phyloP scores from a whole-genome alignment of 2,329 filamentous ascomycete genomes.

The Pyrenochaeta sp. region DNA sequence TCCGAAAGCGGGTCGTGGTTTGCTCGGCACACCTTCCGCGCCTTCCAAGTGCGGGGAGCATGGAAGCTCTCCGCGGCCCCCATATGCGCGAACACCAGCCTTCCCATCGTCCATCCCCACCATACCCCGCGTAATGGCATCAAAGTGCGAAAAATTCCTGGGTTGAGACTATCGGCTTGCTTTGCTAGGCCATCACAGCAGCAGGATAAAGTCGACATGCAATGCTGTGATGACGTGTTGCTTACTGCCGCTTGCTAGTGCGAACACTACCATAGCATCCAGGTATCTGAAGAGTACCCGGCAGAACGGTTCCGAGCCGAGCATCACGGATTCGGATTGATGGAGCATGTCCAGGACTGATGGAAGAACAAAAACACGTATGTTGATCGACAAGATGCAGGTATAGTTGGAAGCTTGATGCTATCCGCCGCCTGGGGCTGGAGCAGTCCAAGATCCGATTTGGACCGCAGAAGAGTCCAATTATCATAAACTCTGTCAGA shows the following conservation, averaged over 20 bases:
- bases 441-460: no score
- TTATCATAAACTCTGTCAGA: not conserved
- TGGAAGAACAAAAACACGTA: not conserved
- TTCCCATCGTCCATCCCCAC: not conserved
- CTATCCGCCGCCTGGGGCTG: no score
- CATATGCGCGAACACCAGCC: slow-evolving; percentile 1
- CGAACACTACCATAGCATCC: no score
- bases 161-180: no score
- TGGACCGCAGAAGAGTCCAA: no score
- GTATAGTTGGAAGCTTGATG: not conserved
- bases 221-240: not conserved
- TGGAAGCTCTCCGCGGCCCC: slow-evolving; percentile 6
- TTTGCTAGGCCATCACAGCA: no score
- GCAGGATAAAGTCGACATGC: no score
- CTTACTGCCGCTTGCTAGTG: not conserved
- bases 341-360: not conserved
- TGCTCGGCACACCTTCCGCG: slow-evolving; percentile 21
- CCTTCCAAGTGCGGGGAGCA: slow-evolving; percentile 13
- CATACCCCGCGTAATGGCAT: not conserved
- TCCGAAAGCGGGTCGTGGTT: not conserved
- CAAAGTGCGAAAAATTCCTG: no score
- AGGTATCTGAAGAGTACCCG: not conserved
- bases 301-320: not conserved
- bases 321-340: not conserved
- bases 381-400: not conserved